These are phyloP conservation scores for Cubamyces sp. DNA, from an alignment of 768 basidiomycete species.

Conservation along the genomic window DNA sequence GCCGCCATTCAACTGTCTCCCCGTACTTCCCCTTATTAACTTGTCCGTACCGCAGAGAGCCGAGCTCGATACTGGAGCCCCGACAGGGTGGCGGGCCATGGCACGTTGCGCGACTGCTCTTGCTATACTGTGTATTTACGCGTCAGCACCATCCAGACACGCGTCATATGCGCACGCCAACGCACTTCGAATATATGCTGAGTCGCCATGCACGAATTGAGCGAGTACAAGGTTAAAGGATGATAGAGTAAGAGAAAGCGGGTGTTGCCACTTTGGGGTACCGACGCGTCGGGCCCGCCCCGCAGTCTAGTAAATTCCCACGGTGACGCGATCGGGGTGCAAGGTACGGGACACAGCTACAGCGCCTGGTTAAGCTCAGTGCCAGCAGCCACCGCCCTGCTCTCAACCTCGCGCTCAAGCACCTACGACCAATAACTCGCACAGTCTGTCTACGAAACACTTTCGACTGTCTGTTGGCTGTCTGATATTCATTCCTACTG, in stretches of 20 bases:
- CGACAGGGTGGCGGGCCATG: conserved; percentile 65
- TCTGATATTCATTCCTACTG: not conserved
- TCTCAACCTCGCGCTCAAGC: too few species aligned
- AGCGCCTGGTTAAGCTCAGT: not conserved
- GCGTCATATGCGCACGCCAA: not conserved
- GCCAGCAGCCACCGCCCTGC: too few species aligned
- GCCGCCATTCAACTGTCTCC: conserved; percentile 74
- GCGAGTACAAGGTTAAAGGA: not conserved
- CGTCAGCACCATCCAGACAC: not conserved
- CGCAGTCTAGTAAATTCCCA: conserved; percentile 8
- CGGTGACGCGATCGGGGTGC: conserved; percentile 12
- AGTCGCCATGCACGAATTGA: conserved; percentile 26
- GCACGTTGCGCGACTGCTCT: conserved; percentile 69
- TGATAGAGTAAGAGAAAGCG: conserved; percentile 11
- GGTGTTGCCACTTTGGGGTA: conserved; percentile 11
- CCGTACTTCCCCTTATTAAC: conserved; percentile 49
- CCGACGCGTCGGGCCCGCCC: conserved; percentile 23
- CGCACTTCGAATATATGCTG: conserved; percentile 35
- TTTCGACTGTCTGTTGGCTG: not conserved
- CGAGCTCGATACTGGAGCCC: conserved; percentile 54
- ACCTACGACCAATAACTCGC: too few species aligned
- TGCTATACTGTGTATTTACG: conserved; percentile 60
- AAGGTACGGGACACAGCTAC: not conserved
- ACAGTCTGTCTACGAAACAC: too few species aligned
- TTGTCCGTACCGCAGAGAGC: conserved; percentile 68